Base-by-base conservation (phyloP, 805 yeast species). In the Yamadazyma sp. region DNA sequence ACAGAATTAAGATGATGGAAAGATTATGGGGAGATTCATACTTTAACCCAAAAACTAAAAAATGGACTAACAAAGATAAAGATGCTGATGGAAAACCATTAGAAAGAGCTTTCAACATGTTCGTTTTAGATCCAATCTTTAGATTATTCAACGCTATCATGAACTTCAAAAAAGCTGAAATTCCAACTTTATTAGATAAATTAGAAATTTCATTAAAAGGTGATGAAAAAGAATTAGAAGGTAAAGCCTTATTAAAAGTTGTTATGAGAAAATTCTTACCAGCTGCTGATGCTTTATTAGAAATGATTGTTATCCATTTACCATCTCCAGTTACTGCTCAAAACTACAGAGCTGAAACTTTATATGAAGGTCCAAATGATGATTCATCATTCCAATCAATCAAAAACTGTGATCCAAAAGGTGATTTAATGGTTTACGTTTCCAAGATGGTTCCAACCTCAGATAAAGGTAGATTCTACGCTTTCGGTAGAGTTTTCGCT, bases 401-500 rank as follows among this genome's bases (percentile, higher is more conserved):
- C 77, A 88, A 83, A 80, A 82, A 85, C 82, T 91, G 98, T 84
- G 97, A 91, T 77, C 96, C 98, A 65, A 82, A 72, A 63, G 96
- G 95, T 60, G 98, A 91, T 68, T 84, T 91, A 66, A 91, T 91
- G 98, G 81, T 91, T 67, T 91, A 91, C 88, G 93, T 91, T 65
- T 93, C 98, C 75, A 91, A 91, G 96, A 91, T 91, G 98, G 98
- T 91, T 57, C 98, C 98, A 75, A 91, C 98, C 69, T 91, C 98
- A 58, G 98, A 91, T 75, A 93, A 91, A 81, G 98, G 98, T 82
- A 88, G 98, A 79, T 91, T 91, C 95, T 91, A 88, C 84, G 98
- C 98, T 66, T 93, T 91, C 78, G 98, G 98, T 75, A 93, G 98
- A 82, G 98, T 91, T 69, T 91, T 91, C 79, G 86, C 98, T 58